These are phyloP conservation scores for Eurotiales sp. DNA, from an alignment of 2,329 filamentous ascomycete species.

Conservation along the genomic window DNA sequence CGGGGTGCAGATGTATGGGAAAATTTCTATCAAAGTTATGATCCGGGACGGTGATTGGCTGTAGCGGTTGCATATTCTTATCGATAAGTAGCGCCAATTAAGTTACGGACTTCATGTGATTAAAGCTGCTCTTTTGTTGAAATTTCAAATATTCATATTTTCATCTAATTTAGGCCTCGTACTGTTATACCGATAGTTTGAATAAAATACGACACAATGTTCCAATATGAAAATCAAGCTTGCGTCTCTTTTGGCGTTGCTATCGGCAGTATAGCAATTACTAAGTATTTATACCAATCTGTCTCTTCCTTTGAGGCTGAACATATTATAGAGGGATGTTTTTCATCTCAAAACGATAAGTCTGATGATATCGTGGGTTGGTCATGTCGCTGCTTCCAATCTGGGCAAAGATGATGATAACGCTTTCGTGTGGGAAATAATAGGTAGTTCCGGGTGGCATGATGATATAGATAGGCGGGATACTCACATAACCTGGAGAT, in stretches of 20 bases:
- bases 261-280: not conserved
- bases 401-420: not conserved
- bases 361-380: not conserved
- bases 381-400: not conserved
- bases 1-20: too few species aligned
- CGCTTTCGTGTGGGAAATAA: not conserved
- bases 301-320: not conserved
- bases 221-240: not conserved
- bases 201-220: not conserved
- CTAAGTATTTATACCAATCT: not conserved
- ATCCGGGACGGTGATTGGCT: too few species aligned
- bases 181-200: too few species aligned
- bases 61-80: not conserved
- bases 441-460: not conserved
- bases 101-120: too few species aligned
- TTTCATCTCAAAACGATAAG: not conserved
- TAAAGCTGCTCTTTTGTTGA: too few species aligned
- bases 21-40: too few species aligned
- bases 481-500: constrained; percentile 31
- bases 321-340: not conserved
- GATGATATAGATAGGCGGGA: constrained; percentile 6
- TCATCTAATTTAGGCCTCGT: too few species aligned
- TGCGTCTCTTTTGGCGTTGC: not conserved
- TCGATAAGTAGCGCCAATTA: too few species aligned
- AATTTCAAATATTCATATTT: too few species aligned